Base-by-base conservation (phyloP, 148 eudicot species). In the Bassia scoparia region DNA sequence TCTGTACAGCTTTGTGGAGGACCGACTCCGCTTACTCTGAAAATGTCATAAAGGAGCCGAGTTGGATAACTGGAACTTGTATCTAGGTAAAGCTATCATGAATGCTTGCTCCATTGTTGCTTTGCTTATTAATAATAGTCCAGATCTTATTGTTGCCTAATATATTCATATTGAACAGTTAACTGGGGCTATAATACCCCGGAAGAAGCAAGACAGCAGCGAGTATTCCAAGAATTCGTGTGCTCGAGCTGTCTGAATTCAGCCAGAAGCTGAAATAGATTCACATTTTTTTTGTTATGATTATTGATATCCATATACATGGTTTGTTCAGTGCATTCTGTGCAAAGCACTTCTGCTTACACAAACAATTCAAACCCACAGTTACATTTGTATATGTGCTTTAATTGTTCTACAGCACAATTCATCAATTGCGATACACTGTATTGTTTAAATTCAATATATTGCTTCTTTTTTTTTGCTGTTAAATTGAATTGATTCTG, bases 1-100 rank as follows among this genome's bases (percentile, higher is more conserved):
- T n/a, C n/a, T n/a, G n/a, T 67, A 52, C 88, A 94, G 98, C 87
- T 95, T 95, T 81, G 99, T 95, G 77, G 99, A 95, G 84, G 99
- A 95, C 76, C 90, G 99, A n/a, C n/a, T n/a, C n/a, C n/a, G n/a
- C n/a, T n/a, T 26, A 91, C 97, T 31, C 81, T 95, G 56, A 95
- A 88, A 85, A 95, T 83, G 99, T 95, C 46, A 95, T 95, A 61
- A 95, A 91, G 72, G 97, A 89, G 77, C 85, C 90, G 97, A 89
- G 67, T 78, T 95, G 73, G 86, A 88, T 55, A 79, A 78, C 34
- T 95, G 97, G 99, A 91, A 92, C 84, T 81, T 95, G 77, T 91
- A 95, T 78, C 79, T 95, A 82, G 99, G 99, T 95, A 79, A 86
- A 38, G 11, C 11, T 43, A 30, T 41, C 46, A 3, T 41, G 5